Evolutionary conservation across 495 filamentous ascomycete genomes (phyloP), one percentile per base, ranked within the genome.

Genomic region (Hypoxylon fragiforme): DNA sequence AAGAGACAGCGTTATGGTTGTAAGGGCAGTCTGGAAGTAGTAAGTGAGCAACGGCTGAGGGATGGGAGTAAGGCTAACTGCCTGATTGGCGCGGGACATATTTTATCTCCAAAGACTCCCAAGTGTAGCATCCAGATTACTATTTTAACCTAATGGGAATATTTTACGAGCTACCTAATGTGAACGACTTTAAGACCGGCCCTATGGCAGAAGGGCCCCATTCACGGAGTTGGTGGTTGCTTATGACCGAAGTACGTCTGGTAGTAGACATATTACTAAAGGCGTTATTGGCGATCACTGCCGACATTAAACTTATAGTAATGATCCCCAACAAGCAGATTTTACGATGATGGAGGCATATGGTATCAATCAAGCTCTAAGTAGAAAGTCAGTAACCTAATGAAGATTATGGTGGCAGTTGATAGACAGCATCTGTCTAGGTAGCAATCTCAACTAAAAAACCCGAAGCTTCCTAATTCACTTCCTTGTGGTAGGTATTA

Each of bases 401-500:
- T 49, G 18, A n/a, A n/a, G n/a, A n/a, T n/a, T n/a, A n/a, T n/a
- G n/a, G n/a, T n/a, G n/a, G n/a, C n/a, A n/a, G n/a, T n/a, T n/a
- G n/a, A n/a, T n/a, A n/a, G n/a, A n/a, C n/a, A n/a, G n/a, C n/a
- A n/a, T n/a, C 47, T 60, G 43, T 44, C 30, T 14, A 14, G 37
- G 45, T 42, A 34, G 22, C 11, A 28, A 44, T 50, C 38, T 35
- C 12, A 40, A 40, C 50, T 30, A 54, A n/a, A n/a, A n/a, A n/a
- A n/a, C n/a, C n/a, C n/a, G n/a, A n/a, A 60, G 56, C 56, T 60
- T 60, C 56, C 56, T 60, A 60, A 60, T 60, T 26, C 32, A 50
- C n/a, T n/a, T n/a, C n/a, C n/a, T 44, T 32, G 31, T 12, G n/a
- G 18, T 49, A 13, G 13, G 12, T 28, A 49, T 44, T 54, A 40